phyloP scores from a whole-genome alignment of 1,284 basidiomycete genomes.

The Pseudozyma thailandica region DNA sequence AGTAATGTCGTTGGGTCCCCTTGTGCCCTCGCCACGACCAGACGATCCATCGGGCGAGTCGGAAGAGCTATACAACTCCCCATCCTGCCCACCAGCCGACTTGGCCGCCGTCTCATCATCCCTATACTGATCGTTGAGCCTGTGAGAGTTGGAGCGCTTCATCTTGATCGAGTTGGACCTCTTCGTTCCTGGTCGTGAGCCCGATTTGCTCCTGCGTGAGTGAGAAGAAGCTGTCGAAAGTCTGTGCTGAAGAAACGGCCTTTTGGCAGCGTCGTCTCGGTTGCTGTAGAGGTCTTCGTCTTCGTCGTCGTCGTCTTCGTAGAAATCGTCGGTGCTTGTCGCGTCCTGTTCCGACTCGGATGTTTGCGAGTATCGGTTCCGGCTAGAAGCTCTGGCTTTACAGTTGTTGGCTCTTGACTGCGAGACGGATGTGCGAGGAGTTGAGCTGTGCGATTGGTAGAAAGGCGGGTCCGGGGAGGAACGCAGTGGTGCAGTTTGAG shows the following conservation, averaged over 20 bases:
- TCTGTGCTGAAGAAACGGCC: constrained; percentile 18
- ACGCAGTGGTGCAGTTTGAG: constrained; percentile 21
- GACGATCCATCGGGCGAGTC: neutral
- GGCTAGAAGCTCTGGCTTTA: constrained; percentile 12
- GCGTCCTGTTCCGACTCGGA: constrained; percentile 16
- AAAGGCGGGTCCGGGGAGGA: constrained; percentile 25
- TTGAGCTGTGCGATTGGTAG: constrained; percentile 38
- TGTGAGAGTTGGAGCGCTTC: constrained; percentile 32
- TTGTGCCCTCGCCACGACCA: constrained; percentile 2
- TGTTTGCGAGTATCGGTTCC: neutral
- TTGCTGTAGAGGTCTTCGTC: constrained; percentile 4
- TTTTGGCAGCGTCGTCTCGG: constrained; percentile 11
- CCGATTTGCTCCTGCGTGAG: constrained; percentile 9
- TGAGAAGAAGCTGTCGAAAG: constrained; percentile 19
- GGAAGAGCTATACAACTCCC: neutral
- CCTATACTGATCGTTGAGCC: constrained; percentile 8
- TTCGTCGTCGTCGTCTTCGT: constrained; percentile 20
- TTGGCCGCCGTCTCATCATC: constrained; percentile 28
- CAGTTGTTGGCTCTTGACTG: constrained; percentile 9
- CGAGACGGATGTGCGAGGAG: constrained; percentile 30
- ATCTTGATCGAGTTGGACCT: constrained; percentile 42
- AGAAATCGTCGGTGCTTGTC: constrained; percentile 34
- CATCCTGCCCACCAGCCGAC: neutral
- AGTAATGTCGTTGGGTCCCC: constrained; percentile 15
- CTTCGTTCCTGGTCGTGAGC: constrained; percentile 10